These are phyloP conservation scores for Candida krabiensis DNA, from an alignment of 805 yeast species.

Conservation along the genomic window DNA sequence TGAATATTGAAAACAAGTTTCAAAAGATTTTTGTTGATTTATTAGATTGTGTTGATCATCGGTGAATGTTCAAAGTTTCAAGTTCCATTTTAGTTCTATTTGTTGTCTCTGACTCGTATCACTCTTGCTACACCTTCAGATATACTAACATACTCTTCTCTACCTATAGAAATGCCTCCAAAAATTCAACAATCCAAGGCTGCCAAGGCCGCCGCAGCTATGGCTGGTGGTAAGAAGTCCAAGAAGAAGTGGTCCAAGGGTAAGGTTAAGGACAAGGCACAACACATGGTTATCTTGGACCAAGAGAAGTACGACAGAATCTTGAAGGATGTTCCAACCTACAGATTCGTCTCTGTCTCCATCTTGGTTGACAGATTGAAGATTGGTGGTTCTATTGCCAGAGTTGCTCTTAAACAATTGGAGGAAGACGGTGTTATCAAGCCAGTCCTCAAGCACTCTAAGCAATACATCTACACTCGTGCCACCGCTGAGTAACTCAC, in stretches of 20 bases:
- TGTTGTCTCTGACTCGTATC: too few relatives aligned
- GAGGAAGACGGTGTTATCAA: conserved; percentile 93
- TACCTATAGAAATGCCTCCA: conserved; percentile 81
- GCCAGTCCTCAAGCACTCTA: conserved; percentile 92
- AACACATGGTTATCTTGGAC: conserved; percentile 94
- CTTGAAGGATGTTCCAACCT: conserved; percentile 98
- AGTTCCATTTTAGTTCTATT: too few relatives aligned
- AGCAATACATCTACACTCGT: conserved; percentile 93
- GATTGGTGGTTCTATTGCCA: conserved; percentile 98
- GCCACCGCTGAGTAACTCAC: conserved; percentile 67
- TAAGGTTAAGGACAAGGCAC: conserved; percentile 99
- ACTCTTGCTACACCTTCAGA: too few relatives aligned
- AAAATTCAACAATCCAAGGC: conserved; percentile 98
- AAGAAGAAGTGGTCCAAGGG: conserved; percentile 99
- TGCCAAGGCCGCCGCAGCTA: conserved; percentile 99
- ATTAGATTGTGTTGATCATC: too few relatives aligned
- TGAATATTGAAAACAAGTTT: too few relatives aligned
- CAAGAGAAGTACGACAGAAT: conserved; percentile 99
- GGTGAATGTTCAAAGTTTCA: too few relatives aligned
- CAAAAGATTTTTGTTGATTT: too few relatives aligned
- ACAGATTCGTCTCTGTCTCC: conserved; percentile 97
- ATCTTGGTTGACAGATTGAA: conserved; percentile 98
- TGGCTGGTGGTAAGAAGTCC: conserved; percentile 99
- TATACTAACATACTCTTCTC: conserved; percentile 26
- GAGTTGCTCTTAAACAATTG: conserved; percentile 95